These are phyloP conservation scores for Populus hybrid DNA, from an alignment of 441 rosid genomes.

Conservation along the genomic window DNA sequence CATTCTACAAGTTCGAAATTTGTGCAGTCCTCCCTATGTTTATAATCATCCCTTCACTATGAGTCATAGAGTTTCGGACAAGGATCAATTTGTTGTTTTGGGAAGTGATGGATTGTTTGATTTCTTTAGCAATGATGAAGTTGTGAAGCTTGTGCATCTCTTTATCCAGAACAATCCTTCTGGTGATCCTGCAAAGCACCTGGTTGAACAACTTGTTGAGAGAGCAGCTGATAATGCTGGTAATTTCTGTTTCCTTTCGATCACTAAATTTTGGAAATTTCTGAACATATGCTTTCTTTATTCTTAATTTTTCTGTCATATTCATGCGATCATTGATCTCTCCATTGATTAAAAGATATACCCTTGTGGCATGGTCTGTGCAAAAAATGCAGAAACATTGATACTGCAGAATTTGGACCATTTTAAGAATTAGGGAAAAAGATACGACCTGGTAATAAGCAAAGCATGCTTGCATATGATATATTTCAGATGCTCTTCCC, in stretches of 20 bases:
- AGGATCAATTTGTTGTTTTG: constrained; percentile 65
- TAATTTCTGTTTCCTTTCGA: constrained; percentile 20
- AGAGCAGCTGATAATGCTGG: constrained; percentile 74
- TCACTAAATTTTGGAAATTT: not conserved
- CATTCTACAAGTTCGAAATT: constrained; percentile 65
- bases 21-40: constrained; percentile 65
- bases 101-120: constrained; percentile 77
- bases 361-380: not conserved
- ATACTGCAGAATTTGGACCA: not conserved
- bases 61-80: constrained; percentile 50
- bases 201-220: constrained; percentile 57
- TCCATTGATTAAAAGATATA: not conserved
- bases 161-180: constrained; percentile 46
- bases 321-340: not conserved
- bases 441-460: not conserved
- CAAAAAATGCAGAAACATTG: not conserved
- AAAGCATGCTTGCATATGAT: not conserved
- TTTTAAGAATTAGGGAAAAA: not conserved
- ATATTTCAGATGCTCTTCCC: not conserved
- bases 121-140: constrained; percentile 72
- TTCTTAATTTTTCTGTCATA: not conserved
- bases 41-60: constrained; percentile 58
- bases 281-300: not conserved
- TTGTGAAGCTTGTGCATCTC: constrained; percentile 45
- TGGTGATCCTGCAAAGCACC: constrained; percentile 77